Conservation (phyloP, 2,329 filamentous ascomycete species). For the Knufia fluminis region DNA sequence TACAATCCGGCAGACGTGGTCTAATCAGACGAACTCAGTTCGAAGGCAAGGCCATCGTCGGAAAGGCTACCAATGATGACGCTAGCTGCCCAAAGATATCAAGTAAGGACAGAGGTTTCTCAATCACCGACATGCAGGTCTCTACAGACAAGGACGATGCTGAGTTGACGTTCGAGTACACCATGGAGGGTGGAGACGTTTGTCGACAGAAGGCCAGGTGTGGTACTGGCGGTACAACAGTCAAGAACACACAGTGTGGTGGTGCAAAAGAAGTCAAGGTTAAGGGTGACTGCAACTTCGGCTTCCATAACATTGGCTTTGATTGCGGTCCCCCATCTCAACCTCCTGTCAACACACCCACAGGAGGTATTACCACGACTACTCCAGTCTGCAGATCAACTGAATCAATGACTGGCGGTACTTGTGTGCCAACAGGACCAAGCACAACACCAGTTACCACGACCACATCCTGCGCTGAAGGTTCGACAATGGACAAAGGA, state of each 20-base stretch:
- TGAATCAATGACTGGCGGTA: background rate
- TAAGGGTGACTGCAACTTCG: conserved; percentile 55
- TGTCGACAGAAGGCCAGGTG: conserved; percentile 73
- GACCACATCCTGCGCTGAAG: conserved; percentile 1
- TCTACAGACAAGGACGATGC: conserved; percentile 66
- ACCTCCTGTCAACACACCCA: conserved; percentile 20
- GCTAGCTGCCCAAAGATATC: conserved; percentile 49
- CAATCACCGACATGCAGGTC: conserved; percentile 65
- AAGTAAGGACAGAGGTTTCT: conserved; percentile 54
- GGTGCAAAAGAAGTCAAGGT: conserved; percentile 63
- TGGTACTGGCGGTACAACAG: conserved; percentile 55
- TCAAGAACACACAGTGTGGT: conserved; percentile 84
- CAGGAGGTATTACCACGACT: conserved; percentile 8
- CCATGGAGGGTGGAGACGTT: conserved; percentile 68
- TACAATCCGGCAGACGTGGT: conserved; percentile 48
- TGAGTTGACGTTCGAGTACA: conserved; percentile 76
- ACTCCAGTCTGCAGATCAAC: background rate
- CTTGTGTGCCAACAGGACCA: conserved; percentile 1
- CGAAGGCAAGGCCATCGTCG: conserved; percentile 50
- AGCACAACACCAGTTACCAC: conserved; percentile 4
- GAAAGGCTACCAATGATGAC: conserved; percentile 36
- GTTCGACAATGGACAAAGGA: background rate
- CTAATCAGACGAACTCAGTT: conserved; percentile 34
- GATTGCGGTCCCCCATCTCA: conserved; percentile 46
- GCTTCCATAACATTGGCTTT: conserved; percentile 66